Evolutionary conservation across 2,329 filamentous ascomycete species (phyloP), one percentile per base, ranked within the genome.

Genomic region (Fusarium heterosporum): DNA sequence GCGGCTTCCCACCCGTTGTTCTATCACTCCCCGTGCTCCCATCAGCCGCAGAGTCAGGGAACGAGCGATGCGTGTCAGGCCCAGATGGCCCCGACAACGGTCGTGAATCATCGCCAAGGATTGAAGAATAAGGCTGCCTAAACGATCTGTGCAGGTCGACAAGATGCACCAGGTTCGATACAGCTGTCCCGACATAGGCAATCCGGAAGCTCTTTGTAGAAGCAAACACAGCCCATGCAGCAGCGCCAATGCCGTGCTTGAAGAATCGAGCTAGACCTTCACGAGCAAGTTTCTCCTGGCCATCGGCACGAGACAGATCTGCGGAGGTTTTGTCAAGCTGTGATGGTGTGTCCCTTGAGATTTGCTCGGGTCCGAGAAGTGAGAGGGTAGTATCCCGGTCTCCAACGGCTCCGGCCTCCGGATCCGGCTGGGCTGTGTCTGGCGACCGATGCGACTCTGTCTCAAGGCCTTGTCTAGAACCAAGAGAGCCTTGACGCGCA

Each of bases 141-240:
- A 73, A 73, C 0, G 69, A 72, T 2, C 65, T 60, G 30, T 73
- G 71, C 3, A 73, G 38, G 16, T 73, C 69, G 0, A 73, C 71
- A 0, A 73, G 47, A 11, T 73, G 71, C 3, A 71, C 69, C 1
- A 73, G 54, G 5, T 73, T 73, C 2, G 71, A 73, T 1, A 73
- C 71, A 11, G 69, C 64, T 8, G 71, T 73, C 34, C 71, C 71
- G 30, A 73, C 68, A 11, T 73, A 73, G 2, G 71, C 71, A 3
- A 73, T 73, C 8, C 71, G 71, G 57, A 72, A 73, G 41, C 68
- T 73, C 9, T 73, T 62, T 2, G 69, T 69, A 4, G 66, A 63
- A 3, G 64, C 60, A 26, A 73, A 73, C 25, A 73, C 69, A 14
- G 71, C 69, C 67, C 67, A 73, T 3, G 69, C 71, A 2, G 64